These are phyloP conservation scores for Pinus taeda DNA, from an alignment of 75 land plant species.

Conservation along the genomic window DNA sequence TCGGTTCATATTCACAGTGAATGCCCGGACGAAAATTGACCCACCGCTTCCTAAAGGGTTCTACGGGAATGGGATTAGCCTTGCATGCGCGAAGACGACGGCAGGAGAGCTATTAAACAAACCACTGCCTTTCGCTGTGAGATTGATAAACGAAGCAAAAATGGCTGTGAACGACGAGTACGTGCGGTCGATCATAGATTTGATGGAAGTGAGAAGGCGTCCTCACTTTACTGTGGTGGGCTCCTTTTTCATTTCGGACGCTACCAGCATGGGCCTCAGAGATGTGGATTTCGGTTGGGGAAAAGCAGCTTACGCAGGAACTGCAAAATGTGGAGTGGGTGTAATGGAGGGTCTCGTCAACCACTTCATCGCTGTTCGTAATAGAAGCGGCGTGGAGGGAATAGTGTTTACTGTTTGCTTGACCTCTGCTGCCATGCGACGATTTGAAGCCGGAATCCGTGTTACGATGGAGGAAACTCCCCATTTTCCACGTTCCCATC, in stretches of 20 bases:
- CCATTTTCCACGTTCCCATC: no score
- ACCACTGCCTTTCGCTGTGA: conserved; percentile 54
- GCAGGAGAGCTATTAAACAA: conserved; percentile 35
- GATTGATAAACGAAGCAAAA: conserved; percentile 56
- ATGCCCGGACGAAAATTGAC: neutral
- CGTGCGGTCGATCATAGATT: conserved; percentile 60
- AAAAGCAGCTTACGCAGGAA: conserved; percentile 10
- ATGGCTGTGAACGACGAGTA: conserved; percentile 47
- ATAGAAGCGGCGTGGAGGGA: conserved; percentile 25
- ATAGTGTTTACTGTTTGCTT: conserved; percentile 31
- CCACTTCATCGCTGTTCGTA: conserved; percentile 4
- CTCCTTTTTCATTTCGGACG: conserved; percentile 31
- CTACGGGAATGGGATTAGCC: conserved; percentile 39
- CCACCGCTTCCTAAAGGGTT: conserved; percentile 38
- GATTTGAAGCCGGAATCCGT: conserved; percentile 19
- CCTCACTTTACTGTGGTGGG: conserved; percentile 25
- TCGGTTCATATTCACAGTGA: neutral
- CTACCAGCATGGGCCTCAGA: conserved; percentile 22
- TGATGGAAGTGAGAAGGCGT: conserved; percentile 36
- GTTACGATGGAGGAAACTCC: no score
- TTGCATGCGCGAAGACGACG: conserved; percentile 45
- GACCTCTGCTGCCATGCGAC: conserved; percentile 31
- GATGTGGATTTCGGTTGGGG: conserved; percentile 58
- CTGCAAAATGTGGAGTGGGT: conserved; percentile 12
- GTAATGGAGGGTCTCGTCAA: conserved; percentile 1